Evolutionary conservation across 176 grass and related monocot genomes (phyloP).

Genomic region (Zea mays): Zm-B73-REFERENCE-NAM-5.0 NC_050100.1:73131501-73132000

Average conservation of each 20-base stretch:
- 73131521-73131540: no score
- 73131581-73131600: conserved; percentile 49
- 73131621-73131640: conserved; percentile 57
- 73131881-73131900: conserved; percentile 19
- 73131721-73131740: conserved; percentile 64
- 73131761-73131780: conserved; percentile 70
- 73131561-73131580: conserved; percentile 48
- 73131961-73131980: no score
- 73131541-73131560: no score
- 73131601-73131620: conserved; percentile 54
- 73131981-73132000: no score
- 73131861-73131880: conserved; percentile 41
- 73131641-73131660: conserved; percentile 72
- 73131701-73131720: conserved; percentile 60
- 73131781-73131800: conserved; percentile 42
- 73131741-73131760: conserved; percentile 82
- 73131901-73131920: conserved; percentile 1
- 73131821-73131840: conserved; percentile 75
- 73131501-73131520: no score
- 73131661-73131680: conserved; percentile 71
- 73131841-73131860: conserved; percentile 53
- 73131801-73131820: conserved; percentile 53
- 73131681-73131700: conserved; percentile 59
- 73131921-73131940: background rate
- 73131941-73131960: no score